Conservation (phyloP, 192 early-diverging fungal species). For the Coemansia sp. region DNA sequence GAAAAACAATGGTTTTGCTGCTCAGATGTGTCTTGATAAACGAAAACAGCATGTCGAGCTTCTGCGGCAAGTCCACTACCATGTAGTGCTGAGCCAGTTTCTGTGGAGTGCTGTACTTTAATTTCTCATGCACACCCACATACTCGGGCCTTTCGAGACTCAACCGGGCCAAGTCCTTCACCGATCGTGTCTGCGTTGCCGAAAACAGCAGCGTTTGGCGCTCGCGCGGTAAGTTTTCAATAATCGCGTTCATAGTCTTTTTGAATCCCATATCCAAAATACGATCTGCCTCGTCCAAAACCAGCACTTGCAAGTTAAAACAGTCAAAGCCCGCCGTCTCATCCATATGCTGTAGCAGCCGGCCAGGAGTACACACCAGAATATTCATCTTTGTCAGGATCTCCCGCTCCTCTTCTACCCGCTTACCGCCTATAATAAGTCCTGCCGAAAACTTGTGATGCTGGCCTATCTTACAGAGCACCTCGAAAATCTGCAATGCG, state of each 20-base stretch:
- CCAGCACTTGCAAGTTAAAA: conserved; percentile 70
- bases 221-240: conserved; percentile 76
- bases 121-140: conserved; percentile 88
- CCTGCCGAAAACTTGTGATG: conserved; percentile 86
- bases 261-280: conserved; percentile 88
- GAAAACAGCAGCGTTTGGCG: conserved; percentile 95
- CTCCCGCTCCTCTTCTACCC: conserved; percentile 76
- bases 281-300: conserved; percentile 82
- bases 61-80: conserved; percentile 76
- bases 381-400: conserved; percentile 77
- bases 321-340: conserved; percentile 89
- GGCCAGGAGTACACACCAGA: conserved; percentile 76
- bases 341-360: conserved; percentile 86
- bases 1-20: conserved; percentile 86
- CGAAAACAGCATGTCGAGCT: conserved; percentile 94
- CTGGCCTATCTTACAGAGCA: conserved; percentile 69
- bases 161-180: conserved; percentile 89
- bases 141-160: conserved; percentile 90
- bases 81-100: conserved; percentile 84
- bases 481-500: conserved; percentile 89
- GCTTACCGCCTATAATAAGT: conserved; percentile 91
- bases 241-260: conserved; percentile 76
- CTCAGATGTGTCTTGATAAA: conserved; percentile 93
- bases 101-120: conserved; percentile 76
- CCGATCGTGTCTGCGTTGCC: conserved; percentile 95